A percentile compares a stretch with the other conserved stretches of the same genome.
Evolutionary conservation across 495 filamentous ascomycete genomes (phyloP).

Genomic region (Beverwykella pulmonaria): DNA sequence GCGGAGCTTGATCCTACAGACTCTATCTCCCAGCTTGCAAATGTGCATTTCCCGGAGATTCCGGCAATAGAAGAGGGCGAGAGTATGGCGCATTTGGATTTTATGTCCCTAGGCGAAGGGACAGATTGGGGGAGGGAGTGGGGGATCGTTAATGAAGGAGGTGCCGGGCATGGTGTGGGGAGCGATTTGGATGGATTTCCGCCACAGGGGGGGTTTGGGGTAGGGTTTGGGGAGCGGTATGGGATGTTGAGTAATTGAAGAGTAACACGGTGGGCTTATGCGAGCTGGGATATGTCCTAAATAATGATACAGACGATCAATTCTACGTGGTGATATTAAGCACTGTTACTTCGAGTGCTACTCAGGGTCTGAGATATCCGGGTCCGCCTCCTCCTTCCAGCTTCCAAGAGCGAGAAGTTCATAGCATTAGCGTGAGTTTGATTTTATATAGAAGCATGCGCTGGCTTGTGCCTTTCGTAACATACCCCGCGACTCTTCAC

Average conservation of each 20-base stretch:
- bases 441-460: no score
- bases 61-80: constrained; percentile 5
- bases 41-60: constrained; percentile 38
- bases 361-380: no score
- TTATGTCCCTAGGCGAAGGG: constrained; percentile 27
- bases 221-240: constrained; percentile 12
- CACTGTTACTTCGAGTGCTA: no score
- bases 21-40: constrained; percentile 26
- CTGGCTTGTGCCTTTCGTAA: no score
- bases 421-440: no score
- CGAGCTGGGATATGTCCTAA: no score
- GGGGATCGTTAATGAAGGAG: constrained; percentile 28
- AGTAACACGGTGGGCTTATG: no score
- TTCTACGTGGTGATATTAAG: no score
- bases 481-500: no score
- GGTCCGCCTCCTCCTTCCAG: no score
- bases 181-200: constrained; percentile 43
- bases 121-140: neutral
- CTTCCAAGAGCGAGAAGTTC: no score
- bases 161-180: constrained; percentile 13
- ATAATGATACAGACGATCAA: no score
- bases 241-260: constrained; percentile 5
- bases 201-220: constrained; percentile 19
- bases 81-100: constrained; percentile 34
- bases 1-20: constrained; percentile 31